phyloP scores from a whole-genome alignment of 1,139 yeast species.

The Meyerozyma athensensis region DNA sequence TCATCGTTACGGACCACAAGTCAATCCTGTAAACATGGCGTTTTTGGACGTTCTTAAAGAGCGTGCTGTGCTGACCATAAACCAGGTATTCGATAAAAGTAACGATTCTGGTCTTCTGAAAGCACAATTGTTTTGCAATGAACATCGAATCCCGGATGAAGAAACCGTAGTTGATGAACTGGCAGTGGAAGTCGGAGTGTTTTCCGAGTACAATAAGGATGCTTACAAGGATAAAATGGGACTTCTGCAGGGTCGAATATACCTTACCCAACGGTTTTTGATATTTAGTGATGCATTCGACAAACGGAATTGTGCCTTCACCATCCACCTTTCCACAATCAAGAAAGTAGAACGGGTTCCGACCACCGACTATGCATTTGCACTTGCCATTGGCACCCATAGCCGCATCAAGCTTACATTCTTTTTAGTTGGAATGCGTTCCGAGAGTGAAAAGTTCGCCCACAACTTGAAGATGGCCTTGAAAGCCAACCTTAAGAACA shows the following conservation, averaged over 20 bases:
- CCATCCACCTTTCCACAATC: slow-evolving; percentile 70
- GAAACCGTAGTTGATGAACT: slow-evolving; percentile 66
- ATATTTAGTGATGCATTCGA: slow-evolving; percentile 72
- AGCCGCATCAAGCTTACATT: slow-evolving; percentile 61
- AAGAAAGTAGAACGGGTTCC: slow-evolving; percentile 85
- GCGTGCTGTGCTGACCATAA: slow-evolving; percentile 29
- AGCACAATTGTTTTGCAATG: slow-evolving; percentile 66
- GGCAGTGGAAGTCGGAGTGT: slow-evolving; percentile 61
- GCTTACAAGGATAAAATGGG: slow-evolving; percentile 21
- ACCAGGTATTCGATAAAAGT: slow-evolving; percentile 38
- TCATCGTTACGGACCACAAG: background rate
- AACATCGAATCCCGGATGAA: slow-evolving; percentile 64
- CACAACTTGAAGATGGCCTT: slow-evolving; percentile 58
- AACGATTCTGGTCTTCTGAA: slow-evolving; percentile 38
- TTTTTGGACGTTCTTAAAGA: slow-evolving; percentile 18
- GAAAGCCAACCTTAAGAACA: slow-evolving; percentile 58
- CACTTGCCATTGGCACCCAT: slow-evolving; percentile 65
- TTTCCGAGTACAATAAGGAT: slow-evolving; percentile 29
- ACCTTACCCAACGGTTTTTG: slow-evolving; percentile 68
- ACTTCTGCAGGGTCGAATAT: slow-evolving; percentile 55
- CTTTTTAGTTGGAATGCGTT: slow-evolving; percentile 73
- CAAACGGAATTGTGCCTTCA: slow-evolving; percentile 60
- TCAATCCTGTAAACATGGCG: slow-evolving; percentile 17
- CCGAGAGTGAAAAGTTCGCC: slow-evolving; percentile 80
- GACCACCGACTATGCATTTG: slow-evolving; percentile 71